These are phyloP conservation scores for Sungouiella thailandica DNA, from an alignment of 805 yeast genomes.

Conservation along the genomic window DNA sequence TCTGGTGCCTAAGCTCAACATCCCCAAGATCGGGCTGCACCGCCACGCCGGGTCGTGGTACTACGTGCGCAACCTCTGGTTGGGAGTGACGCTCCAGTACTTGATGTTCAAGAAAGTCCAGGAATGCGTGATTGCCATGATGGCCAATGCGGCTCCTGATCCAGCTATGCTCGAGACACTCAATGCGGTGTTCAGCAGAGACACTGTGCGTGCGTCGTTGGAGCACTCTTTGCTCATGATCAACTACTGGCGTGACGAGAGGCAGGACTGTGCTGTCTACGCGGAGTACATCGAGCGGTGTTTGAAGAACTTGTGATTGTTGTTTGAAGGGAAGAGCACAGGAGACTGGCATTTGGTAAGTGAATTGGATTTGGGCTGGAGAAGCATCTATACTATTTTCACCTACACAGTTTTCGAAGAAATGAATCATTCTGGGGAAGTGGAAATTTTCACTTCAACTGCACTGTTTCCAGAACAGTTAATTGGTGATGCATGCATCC, in stretches of 20 bases:
- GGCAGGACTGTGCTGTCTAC: conserved; percentile 28
- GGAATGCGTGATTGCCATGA: conserved; percentile 13
- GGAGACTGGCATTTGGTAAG: too few relatives aligned
- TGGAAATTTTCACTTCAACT: too few relatives aligned
- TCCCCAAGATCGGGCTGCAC: conserved; percentile 32
- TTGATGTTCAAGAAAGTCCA: conserved; percentile 26
- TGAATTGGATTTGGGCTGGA: too few relatives aligned
- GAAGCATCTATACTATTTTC: too few relatives aligned
- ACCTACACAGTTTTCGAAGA: too few relatives aligned
- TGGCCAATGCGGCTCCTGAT: not conserved
- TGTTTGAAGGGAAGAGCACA: too few relatives aligned
- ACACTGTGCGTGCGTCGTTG: conserved; percentile 8
- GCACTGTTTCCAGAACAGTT: too few relatives aligned
- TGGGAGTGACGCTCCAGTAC: conserved; percentile 26
- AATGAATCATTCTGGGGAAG: too few relatives aligned
- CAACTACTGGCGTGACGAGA: conserved; percentile 33
- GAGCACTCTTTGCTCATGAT: conserved; percentile 27
- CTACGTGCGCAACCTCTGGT: conserved; percentile 28
- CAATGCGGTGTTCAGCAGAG: conserved; percentile 3
- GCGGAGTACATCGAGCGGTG: conserved; percentile 21
- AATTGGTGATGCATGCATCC: too few relatives aligned
- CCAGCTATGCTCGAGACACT: conserved; percentile 1
- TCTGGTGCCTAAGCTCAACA: conserved; percentile 28
- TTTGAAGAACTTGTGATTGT: conserved; percentile 13
- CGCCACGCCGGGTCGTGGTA: conserved; percentile 41